Conservation (phyloP, 331 rosid species). For the Malus hybrid region DNA sequence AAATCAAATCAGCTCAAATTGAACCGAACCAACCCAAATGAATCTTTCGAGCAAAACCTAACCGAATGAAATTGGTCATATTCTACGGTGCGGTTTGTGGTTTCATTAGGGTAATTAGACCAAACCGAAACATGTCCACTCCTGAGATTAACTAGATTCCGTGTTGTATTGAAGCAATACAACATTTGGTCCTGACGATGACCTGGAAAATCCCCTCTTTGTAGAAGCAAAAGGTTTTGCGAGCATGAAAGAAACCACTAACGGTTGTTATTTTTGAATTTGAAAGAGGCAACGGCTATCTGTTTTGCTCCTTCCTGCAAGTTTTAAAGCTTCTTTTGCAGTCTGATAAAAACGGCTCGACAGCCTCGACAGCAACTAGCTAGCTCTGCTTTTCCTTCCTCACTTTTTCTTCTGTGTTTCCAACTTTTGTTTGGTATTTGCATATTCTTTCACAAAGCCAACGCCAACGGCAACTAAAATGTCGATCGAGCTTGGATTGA, state of each 20-base stretch:
- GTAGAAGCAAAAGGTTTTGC: neutral
- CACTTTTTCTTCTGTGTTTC: neutral
- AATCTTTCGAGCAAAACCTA: neutral
- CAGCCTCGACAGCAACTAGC: neutral
- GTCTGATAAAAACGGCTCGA: neutral
- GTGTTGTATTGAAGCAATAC: neutral
- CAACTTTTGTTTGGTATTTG: neutral
- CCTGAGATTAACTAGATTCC: too few species aligned
- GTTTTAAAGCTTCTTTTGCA: conserved; percentile 1
- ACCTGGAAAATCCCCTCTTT: too few species aligned
- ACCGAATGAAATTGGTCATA: neutral
- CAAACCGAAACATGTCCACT: neutral
- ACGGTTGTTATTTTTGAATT: conserved; percentile 10
- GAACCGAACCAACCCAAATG: neutral
- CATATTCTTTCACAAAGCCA: neutral
- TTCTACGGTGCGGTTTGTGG: too few species aligned
- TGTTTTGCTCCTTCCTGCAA: neutral
- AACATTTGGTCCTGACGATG: too few species aligned
- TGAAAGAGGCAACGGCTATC: neutral
- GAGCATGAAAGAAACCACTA: neutral
- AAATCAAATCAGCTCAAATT: neutral
- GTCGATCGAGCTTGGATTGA: neutral
- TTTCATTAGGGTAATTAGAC: neutral
- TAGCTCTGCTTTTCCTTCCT: neutral
- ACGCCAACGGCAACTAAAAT: neutral